phyloP scores from a whole-genome alignment of 106 monocot genomes.

The Alisma plantagoaquatica region DNA sequence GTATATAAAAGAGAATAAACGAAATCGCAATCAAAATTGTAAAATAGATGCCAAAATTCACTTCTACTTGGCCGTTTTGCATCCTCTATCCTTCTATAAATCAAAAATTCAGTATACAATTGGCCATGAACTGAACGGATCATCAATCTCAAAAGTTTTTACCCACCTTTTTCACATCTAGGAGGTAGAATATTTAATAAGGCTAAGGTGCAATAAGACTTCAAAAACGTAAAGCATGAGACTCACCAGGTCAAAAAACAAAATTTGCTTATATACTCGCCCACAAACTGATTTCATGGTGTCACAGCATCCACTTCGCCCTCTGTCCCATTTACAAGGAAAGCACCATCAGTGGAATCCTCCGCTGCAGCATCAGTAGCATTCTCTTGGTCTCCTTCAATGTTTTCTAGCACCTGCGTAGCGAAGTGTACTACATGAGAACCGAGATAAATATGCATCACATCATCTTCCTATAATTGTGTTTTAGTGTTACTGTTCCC shows the following conservation, averaged over 20 bases:
- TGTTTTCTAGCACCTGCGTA: conserved; percentile 9
- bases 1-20: too few relatives aligned
- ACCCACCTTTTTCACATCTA: too few relatives aligned
- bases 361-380: conserved; percentile 46
- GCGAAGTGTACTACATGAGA: neutral
- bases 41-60: too few relatives aligned
- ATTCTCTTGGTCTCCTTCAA: conserved; percentile 34
- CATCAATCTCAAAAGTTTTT: too few relatives aligned
- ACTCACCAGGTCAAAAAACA: conserved; percentile 17
- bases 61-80: too few relatives aligned
- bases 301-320: conserved; percentile 57
- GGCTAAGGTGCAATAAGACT: too few relatives aligned
- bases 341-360: conserved; percentile 39
- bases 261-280: conserved; percentile 29
- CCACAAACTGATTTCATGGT: conserved; percentile 57
- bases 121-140: too few relatives aligned
- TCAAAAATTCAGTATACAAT: too few relatives aligned
- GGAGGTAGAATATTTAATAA: too few relatives aligned
- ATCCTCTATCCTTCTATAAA: too few relatives aligned
- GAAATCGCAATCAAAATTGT: too few relatives aligned
- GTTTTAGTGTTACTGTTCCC: neutral
- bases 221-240: too few relatives aligned
- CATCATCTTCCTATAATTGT: neutral
- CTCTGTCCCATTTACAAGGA: conserved; percentile 52
- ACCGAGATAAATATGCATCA: neutral